Base-by-base conservation (phyloP, 192 early-diverging fungal species). In the Coemansia sp. region DNA sequence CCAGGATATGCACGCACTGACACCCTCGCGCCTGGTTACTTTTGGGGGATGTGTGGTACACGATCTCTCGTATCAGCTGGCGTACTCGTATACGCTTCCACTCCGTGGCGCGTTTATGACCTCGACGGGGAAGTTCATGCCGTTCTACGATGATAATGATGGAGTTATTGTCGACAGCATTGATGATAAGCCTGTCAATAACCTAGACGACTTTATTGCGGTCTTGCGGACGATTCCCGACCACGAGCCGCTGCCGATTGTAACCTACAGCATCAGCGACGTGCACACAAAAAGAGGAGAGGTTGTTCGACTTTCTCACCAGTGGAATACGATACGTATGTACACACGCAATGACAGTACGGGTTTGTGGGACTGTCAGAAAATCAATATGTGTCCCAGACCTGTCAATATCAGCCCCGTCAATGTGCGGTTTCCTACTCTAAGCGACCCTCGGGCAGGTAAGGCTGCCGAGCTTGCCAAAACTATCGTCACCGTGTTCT, bases 1-100 rank as follows among this genome's bases (percentile, higher is more conserved):
- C 2, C 85, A 93, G 68, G 88, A 93, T 64, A 69, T 93, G 57
- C 88, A 90, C 61, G 76, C 78, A 3, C 86, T 92, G 30, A 94
- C 94, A 5, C 94, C 94, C 1, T 86, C 91, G 60, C 81, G 88
- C 28, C 92, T 89, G 75, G 86, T 97, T 1, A 88, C 93, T 56
- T 85, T 94, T 44, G 95, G 95, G 53, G 93, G 93, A 50, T 89
- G 85, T 28, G 85, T 89, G 53, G 83, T 92, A 19, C 83, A 92
- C 65, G 82, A 90, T 50, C 68, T 93, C 25, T 89, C 88, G 7
- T 92, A 89, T 61, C 89, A 92, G 61, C 71, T 93, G n/a, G 91
- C 91, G 0, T 84, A 88, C 64, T 81, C 82, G 8, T 88, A 88
- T 67, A 82, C 83, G 4, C 76, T 88, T 24, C 89, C 91, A 16